Evolutionary conservation across 257 asterid species (phyloP).

Genomic region (Salvia hispanica): DNA sequence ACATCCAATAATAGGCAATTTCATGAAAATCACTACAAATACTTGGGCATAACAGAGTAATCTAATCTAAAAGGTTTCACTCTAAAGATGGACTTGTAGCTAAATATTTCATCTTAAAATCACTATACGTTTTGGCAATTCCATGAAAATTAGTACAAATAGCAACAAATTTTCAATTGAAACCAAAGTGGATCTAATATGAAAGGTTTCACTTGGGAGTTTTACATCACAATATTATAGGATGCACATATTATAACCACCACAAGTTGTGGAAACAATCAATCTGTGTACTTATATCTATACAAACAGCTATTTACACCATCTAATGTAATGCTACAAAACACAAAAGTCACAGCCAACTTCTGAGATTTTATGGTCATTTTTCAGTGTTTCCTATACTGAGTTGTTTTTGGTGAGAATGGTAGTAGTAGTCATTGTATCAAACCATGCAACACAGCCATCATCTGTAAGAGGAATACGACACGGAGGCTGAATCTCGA

Average conservation of each 20-base stretch:
- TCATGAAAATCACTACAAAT: no score
- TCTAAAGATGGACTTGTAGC: no score
- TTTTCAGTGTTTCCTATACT: slow-evolving; percentile 31
- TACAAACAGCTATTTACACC: slow-evolving; percentile 45
- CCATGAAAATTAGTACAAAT: no score
- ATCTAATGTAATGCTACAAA: slow-evolving; percentile 37
- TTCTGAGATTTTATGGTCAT: slow-evolving; percentile 27
- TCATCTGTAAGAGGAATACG: slow-evolving; percentile 44
- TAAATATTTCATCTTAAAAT: no score
- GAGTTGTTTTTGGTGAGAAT: slow-evolving; percentile 8
- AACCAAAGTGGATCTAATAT: not conserved
- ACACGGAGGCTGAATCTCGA: slow-evolving; percentile 33
- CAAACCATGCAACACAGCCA: slow-evolving; percentile 50
- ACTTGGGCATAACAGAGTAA: no score
- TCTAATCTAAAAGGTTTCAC: no score
- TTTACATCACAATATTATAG: not conserved
- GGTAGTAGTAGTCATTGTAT: slow-evolving; percentile 41
- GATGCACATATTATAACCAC: slow-evolving; percentile 1
- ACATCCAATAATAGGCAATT: no score
- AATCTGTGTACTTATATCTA: slow-evolving; percentile 1
- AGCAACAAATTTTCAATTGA: not conserved
- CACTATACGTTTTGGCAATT: no score
- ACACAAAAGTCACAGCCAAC: slow-evolving; percentile 29
- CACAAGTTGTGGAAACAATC: slow-evolving; percentile 7
- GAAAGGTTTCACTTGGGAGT: not conserved